These are phyloP conservation scores for Pelargonium fulgidum DNA, from an alignment of 441 rosid species.

Conservation along the genomic window DNA sequence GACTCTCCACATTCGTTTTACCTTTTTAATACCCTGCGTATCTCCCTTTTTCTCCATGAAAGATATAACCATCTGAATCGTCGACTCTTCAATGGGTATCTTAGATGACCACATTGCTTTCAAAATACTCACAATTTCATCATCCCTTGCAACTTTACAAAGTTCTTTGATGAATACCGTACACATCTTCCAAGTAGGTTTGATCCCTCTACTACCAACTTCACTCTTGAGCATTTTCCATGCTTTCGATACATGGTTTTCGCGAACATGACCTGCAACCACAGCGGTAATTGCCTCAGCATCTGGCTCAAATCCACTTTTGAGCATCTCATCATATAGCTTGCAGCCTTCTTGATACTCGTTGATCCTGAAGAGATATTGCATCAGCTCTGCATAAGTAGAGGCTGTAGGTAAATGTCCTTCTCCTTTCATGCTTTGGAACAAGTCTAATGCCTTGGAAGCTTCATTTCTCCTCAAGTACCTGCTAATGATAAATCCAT, in stretches of 20 bases:
- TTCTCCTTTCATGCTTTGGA: conserved; percentile 43
- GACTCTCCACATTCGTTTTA: conserved; percentile 41
- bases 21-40: conserved; percentile 35
- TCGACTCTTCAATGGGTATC: conserved; percentile 36
- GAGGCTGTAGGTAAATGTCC: conserved; percentile 42
- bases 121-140: conserved; percentile 49
- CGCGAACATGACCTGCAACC: conserved; percentile 58
- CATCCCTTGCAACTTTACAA: conserved; percentile 42
- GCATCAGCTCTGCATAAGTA: conserved; percentile 65
- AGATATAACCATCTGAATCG: conserved; percentile 47
- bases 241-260: conserved; percentile 53
- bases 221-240: conserved; percentile 51
- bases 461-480: conserved; percentile 52
- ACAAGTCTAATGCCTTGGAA: conserved; percentile 49
- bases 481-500: conserved; percentile 50
- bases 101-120: conserved; percentile 48
- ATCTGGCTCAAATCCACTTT: conserved; percentile 50
- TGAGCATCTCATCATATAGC: conserved; percentile 59
- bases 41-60: conserved; percentile 58
- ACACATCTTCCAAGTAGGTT: conserved; percentile 50
- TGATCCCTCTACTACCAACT: conserved; percentile 45
- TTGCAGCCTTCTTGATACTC: conserved; percentile 48
- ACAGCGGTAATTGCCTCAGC: conserved; percentile 47
- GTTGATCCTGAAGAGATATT: conserved; percentile 42
- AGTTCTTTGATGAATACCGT: conserved; percentile 60